Base-by-base conservation (phyloP, 306 rosid species). In the Citrullus amarus region DNA sequence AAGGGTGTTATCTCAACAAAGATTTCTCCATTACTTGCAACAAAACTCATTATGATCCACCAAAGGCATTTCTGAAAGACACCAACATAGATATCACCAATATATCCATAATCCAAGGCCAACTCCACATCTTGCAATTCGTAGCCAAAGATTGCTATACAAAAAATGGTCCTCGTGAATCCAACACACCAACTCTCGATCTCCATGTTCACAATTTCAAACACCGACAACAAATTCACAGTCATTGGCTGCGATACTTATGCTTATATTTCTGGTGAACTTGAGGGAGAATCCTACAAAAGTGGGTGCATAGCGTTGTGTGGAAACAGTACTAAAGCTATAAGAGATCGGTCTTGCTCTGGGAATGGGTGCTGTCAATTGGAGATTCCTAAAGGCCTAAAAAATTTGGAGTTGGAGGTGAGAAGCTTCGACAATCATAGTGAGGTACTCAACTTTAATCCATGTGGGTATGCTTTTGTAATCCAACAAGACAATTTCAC, bases 341-440 rank as follows among this genome's bases (percentile, higher is more conserved):
- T 14, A 3, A 50, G 6, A 50, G 53, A 81, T 2, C 78, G 82
- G 12, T 18, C 82, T 4, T 90, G 92, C 61, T 74, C 82, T 0
- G 89, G 88, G 10, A 22, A n/a, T 0, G 91, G 91, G 6, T 88
- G 90, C 75, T 87, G 92, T 67, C 80, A 84, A 69, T 38, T 79
- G 32, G 3, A 39, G 1, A 72, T 88, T n/a, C 85, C 88, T 0
- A 18, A 56, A 0, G 83, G 83, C 6, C 6, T 82, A 2, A 75
- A n/a, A 0, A 3, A 1, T 8, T 25, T 81, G 16, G 0, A 0
- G 0, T n/a, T 58, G 8, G 0, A 0, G 6, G 68, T 77, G 8
- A 0, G 0, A 0, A 53, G 77, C 66, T 8, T 5, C 1, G 0
- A 3, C 0, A 59, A 76, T 44, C 79, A 78, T 54, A 9, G 6